These are phyloP conservation scores for Fusarium sp. DNA, from an alignment of 2,329 filamentous ascomycete genomes.

Conservation along the genomic window DNA sequence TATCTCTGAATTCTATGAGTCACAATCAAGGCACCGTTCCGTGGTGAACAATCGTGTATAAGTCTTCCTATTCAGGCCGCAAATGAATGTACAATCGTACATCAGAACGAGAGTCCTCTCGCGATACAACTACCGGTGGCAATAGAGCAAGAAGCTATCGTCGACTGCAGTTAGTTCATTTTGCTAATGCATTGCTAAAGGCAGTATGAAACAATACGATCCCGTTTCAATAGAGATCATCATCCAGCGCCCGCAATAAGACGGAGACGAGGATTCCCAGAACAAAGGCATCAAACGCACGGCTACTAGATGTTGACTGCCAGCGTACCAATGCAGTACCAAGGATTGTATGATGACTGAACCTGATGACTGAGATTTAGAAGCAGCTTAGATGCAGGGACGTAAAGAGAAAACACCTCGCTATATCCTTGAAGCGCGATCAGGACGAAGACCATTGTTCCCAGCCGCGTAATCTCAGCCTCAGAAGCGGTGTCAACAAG, in stretches of 20 bases:
- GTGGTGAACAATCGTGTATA: not conserved
- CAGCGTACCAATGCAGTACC: not conserved
- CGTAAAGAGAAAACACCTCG: slow-evolving; percentile 1
- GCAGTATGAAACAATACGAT: not conserved
- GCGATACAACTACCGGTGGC: not conserved
- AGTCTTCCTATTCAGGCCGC: not conserved
- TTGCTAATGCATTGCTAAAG: not conserved
- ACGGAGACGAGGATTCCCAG: not conserved
- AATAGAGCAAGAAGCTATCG: not conserved
- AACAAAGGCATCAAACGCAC: not conserved
- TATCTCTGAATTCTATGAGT: not conserved
- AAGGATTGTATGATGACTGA: not conserved
- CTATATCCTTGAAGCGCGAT: not conserved
- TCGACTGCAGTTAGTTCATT: not conserved
- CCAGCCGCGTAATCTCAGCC: not conserved
- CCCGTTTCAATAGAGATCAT: not conserved
- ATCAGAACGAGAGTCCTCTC: not conserved
- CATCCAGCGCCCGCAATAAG: not conserved
- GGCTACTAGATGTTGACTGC: not conserved
- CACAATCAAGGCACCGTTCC: not conserved
- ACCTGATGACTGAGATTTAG: not conserved
- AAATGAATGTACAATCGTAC: rapidly evolving
- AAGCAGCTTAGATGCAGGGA: not conserved
- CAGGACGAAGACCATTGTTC: slow-evolving; percentile 16
- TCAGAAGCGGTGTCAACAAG: not conserved